phyloP scores from a whole-genome alignment of 306 rosid species.

The Prinsepia uniflora region DNA sequence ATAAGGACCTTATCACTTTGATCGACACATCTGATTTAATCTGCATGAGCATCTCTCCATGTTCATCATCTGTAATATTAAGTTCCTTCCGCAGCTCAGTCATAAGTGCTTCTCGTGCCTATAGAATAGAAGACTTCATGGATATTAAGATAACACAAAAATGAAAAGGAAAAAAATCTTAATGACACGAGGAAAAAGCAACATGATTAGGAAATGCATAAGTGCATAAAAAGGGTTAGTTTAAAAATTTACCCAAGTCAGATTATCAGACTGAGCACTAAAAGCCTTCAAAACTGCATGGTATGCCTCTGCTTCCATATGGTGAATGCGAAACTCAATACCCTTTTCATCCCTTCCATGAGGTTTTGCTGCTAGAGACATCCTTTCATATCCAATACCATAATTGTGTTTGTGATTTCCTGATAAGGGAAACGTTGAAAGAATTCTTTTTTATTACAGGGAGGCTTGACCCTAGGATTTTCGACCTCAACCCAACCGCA shows the following conservation, averaged over 20 bases:
- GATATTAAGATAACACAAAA: not conserved
- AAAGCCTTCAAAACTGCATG: conserved; percentile 16
- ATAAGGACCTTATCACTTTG: not conserved
- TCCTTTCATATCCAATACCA: conserved; percentile 2
- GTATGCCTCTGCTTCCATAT: conserved; percentile 18
- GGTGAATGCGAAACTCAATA: not conserved
- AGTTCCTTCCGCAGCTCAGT: conserved; percentile 20
- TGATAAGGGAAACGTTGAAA: not conserved
- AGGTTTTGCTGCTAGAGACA: not conserved
- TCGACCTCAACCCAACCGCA: not conserved
- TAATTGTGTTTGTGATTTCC: not conserved
- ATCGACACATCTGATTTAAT: not conserved
- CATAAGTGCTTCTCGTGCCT: conserved; percentile 8
- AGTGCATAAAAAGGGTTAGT: not conserved
- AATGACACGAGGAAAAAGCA: not conserved
- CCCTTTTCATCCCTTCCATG: not conserved
- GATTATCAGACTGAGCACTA: conserved; percentile 3
- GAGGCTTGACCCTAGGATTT: not conserved
- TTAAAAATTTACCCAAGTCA: conserved; percentile 10
- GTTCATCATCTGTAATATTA: conserved; percentile 13
- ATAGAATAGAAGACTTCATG: not conserved
- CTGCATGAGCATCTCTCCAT: conserved; percentile 3
- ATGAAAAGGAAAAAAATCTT: not conserved
- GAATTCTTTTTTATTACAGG: not conserved
- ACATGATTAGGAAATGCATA: not conserved